Base-by-base conservation (phyloP, 2,329 filamentous ascomycete genomes). In the Diaporthe helianthi region DNA sequence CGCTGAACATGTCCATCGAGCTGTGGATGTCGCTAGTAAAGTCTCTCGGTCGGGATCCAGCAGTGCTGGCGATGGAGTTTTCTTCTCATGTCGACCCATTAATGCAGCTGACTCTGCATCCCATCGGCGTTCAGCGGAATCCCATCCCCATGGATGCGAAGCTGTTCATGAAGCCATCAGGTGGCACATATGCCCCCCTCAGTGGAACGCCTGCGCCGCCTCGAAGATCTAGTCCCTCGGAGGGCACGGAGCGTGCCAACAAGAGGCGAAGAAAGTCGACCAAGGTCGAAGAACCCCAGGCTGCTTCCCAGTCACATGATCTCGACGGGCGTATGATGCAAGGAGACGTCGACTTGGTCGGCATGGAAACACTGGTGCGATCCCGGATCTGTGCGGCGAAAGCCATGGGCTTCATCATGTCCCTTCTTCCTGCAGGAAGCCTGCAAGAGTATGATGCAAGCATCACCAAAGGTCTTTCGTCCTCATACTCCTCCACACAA, bases 261-360 rank as follows among this genome's bases (percentile, higher is more conserved):
- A 93, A 96, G 80, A 90, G 93, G 73, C 88, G 94, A 41, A 90
- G 94, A 71, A 97, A 94, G 79, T 92, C 92, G 0, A 90, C 92
- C n/a, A 97, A 97, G 82, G 82, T 87, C 24, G 93, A 96, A 67
- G 91, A 94, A 33, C 80, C 86, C 10, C 82, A 87, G 1, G 82
- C 87, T 1, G 81, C 86, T 4, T 87, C 83, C n/a, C 83, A 92
- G n/a, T 88, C 92, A 1, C 96, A 99, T 79, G 97, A 99, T 78
- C 93, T 99, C 22, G 96, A 99, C 78, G 96, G 94, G 12, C 94
- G 97, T 74, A 98, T 99, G 91, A 94, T 99, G 84, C 93, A 95
- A 77, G 96, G 97, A 64, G 97, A 99, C 76, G 91, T 98, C 55
- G 97, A 99, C 76, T 85, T 99, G 51, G 94, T 99, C 31, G 94